phyloP scores from a whole-genome alignment of 2,329 filamentous ascomycete genomes.

The Coniochaeta ligniaria region DNA sequence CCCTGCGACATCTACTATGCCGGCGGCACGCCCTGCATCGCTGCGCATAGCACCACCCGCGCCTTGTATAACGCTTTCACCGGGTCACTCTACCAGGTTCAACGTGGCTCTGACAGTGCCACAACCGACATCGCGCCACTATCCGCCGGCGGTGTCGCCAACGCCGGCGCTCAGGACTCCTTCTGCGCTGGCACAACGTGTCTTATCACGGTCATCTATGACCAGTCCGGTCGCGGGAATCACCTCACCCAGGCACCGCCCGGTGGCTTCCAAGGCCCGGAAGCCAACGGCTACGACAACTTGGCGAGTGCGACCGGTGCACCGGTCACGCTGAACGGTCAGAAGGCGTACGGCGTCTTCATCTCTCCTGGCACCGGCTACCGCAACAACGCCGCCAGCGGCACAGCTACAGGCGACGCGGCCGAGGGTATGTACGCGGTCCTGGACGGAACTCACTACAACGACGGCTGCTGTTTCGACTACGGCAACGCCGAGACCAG shows the following conservation, averaged over 20 bases:
- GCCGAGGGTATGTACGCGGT: conserved; percentile 55
- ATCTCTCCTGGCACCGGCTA: conserved; percentile 55
- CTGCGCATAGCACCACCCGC: conserved; percentile 57
- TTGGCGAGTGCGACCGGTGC: conserved; percentile 52
- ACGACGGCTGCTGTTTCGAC: conserved; percentile 48
- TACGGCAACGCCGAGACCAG: conserved; percentile 50
- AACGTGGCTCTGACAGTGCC: conserved; percentile 41
- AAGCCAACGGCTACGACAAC: conserved; percentile 49
- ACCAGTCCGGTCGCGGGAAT: conserved; percentile 55
- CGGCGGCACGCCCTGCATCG: conserved; percentile 53
- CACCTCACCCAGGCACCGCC: conserved; percentile 56
- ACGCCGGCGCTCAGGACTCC: conserved; percentile 50
- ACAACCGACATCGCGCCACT: conserved; percentile 41
- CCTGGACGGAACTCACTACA: conserved; percentile 53
- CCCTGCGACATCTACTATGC: conserved; percentile 56
- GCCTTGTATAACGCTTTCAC: conserved; percentile 48
- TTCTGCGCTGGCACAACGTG: conserved; percentile 57
- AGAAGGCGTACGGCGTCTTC: conserved; percentile 58
- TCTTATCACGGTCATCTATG: conserved; percentile 56
- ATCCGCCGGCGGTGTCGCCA: conserved; percentile 53
- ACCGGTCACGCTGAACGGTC: conserved; percentile 51
- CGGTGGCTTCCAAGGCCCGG: conserved; percentile 49
- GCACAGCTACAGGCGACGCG: conserved; percentile 45
- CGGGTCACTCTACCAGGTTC: conserved; percentile 52
- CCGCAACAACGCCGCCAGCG: conserved; percentile 46